Percentiles rank a stretch among this genome's conserved stretches.
Conservation (phyloP, 2,329 filamentous ascomycete species). For the Trichoderma asperellum region DNA sequence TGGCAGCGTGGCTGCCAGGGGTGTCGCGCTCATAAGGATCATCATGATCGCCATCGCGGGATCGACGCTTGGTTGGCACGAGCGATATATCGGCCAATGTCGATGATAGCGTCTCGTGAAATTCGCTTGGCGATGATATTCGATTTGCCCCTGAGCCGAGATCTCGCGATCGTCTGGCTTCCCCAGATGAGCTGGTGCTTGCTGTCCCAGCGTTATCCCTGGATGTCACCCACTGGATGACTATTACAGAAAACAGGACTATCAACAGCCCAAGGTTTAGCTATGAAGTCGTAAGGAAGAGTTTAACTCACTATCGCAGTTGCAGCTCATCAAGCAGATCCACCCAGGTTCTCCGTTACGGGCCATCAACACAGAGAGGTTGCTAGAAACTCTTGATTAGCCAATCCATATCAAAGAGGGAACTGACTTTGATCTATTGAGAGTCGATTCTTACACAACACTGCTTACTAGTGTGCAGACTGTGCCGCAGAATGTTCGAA, state of each 20-base stretch:
- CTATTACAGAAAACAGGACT: constrained; percentile 63
- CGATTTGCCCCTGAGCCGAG: constrained; percentile 20
- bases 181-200: constrained; percentile 31
- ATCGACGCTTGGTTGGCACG: constrained; percentile 33
- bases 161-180: constrained; percentile 30
- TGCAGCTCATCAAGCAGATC: constrained; percentile 69
- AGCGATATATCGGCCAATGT: constrained; percentile 38
- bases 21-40: constrained; percentile 28
- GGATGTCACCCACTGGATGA: constrained; percentile 65
- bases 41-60: constrained; percentile 32
- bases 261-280: constrained; percentile 1
- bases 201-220: constrained; percentile 48
- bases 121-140: constrained; percentile 23
- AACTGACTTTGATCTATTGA: no score
- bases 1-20: not conserved
- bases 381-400: constrained; percentile 45
- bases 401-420: not conserved
- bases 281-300: not conserved
- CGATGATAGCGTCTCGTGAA: constrained; percentile 30
- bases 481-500: constrained; percentile 63
- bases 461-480: constrained; percentile 61
- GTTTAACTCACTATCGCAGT: constrained; percentile 58
- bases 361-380: constrained; percentile 61
- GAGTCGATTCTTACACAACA: constrained; percentile 51
- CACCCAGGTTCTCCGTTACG: constrained; percentile 65